These are phyloP conservation scores for Trichosporon sp. DNA, from an alignment of 1,284 basidiomycete genomes.

Conservation along the genomic window DNA sequence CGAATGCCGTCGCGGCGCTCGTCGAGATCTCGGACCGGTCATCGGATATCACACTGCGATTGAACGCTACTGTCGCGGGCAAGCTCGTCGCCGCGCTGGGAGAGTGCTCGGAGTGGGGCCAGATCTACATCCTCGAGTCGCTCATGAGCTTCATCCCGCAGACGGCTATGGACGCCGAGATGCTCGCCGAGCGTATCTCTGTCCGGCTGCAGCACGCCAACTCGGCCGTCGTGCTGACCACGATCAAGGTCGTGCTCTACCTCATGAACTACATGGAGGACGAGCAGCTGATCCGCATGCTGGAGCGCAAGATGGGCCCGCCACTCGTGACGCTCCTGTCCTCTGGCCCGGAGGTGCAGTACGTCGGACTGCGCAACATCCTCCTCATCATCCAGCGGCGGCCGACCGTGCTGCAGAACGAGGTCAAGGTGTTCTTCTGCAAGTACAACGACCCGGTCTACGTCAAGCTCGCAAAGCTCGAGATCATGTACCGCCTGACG, in stretches of 20 bases:
- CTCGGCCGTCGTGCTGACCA: slow-evolving; percentile 85
- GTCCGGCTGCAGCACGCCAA: slow-evolving; percentile 93
- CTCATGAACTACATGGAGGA: slow-evolving; percentile 99
- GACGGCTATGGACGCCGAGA: slow-evolving; percentile 78
- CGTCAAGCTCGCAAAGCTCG: slow-evolving; percentile 96
- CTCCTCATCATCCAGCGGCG: slow-evolving; percentile 92
- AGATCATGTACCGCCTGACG: slow-evolving; percentile 95
- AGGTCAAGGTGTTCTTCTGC: slow-evolving; percentile 99
- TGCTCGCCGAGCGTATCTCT: slow-evolving; percentile 87
- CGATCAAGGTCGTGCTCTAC: slow-evolving; percentile 91
- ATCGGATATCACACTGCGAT: slow-evolving; percentile 55
- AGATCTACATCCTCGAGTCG: slow-evolving; percentile 96
- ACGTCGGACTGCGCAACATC: slow-evolving; percentile 94
- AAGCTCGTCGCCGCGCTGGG: slow-evolving; percentile 93
- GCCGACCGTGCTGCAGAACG: slow-evolving; percentile 79
- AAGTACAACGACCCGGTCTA: slow-evolving; percentile 99
- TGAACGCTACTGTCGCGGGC: slow-evolving; percentile 46
- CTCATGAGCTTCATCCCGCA: slow-evolving; percentile 89
- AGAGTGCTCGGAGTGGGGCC: slow-evolving; percentile 99
- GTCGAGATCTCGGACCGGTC: slow-evolving; percentile 66
- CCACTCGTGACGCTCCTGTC: slow-evolving; percentile 61
- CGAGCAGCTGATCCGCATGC: slow-evolving; percentile 72
- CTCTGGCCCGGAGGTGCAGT: slow-evolving; percentile 69
- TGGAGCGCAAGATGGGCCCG: slow-evolving; percentile 96
- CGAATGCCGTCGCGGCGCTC: slow-evolving; percentile 92